phyloP scores from a whole-genome alignment of 2,329 filamentous ascomycete genomes.

The Cordyceps cicadae region DNA sequence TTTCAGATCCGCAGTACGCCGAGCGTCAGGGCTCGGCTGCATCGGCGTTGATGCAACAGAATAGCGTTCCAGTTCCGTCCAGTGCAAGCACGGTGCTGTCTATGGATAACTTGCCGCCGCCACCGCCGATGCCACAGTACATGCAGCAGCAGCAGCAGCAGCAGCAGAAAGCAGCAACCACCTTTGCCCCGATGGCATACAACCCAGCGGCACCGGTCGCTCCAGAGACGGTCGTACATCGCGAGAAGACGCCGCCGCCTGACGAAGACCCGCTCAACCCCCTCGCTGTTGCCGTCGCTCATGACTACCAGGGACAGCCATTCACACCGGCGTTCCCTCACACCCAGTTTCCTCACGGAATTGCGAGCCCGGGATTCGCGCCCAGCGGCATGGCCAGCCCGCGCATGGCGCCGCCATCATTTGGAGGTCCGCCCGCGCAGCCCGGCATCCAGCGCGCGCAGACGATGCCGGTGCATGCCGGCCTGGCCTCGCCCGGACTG shows the following conservation, averaged over 20 bases:
- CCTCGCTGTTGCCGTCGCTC: constrained; percentile 47
- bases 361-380: constrained; percentile 32
- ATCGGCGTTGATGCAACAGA: constrained; percentile 14
- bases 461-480: constrained; percentile 39
- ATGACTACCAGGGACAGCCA: constrained; percentile 46
- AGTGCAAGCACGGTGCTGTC: constrained; percentile 11
- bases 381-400: constrained; percentile 28
- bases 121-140: constrained; percentile 25
- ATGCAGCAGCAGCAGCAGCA: constrained; percentile 21
- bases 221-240: constrained; percentile 60
- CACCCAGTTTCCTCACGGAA: constrained; percentile 36
- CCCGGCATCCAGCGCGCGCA: constrained; percentile 38
- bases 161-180: constrained; percentile 18
- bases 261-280: constrained; percentile 54
- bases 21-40: constrained; percentile 17
- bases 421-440: constrained; percentile 28
- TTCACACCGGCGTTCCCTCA: constrained; percentile 45
- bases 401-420: constrained; percentile 35
- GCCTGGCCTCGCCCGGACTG: constrained; percentile 31
- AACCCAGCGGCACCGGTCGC: constrained; percentile 72
- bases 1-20: constrained; percentile 48
- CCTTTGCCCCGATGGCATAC: constrained; percentile 60
- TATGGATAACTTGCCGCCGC: constrained; percentile 16
- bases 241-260: constrained; percentile 74
- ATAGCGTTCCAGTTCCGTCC: constrained; percentile 17